Evolutionary conservation across 2,329 filamentous ascomycete genomes (phyloP), one percentile per base, ranked within the genome.

Genomic region (Exophiala bonariae): DNA sequence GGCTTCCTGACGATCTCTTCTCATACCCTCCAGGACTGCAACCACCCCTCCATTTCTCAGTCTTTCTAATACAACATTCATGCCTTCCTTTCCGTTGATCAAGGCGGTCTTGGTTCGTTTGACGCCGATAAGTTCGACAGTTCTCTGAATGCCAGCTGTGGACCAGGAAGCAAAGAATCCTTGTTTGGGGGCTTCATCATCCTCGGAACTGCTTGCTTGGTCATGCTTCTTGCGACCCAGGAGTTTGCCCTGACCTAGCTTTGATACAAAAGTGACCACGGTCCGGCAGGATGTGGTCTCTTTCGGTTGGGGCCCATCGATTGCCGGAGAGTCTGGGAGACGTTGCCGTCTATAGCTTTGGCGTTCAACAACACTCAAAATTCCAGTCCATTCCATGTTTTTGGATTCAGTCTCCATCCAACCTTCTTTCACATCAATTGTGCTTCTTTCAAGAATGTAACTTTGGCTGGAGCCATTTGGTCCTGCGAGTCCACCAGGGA

Each of bases 1-100:
- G 61, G 57, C 79, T 75, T 32, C 77, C 47, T 55, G 44, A 13
- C 55, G 73, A 60, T 87, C 83, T 58, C 74, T 71, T 41, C 81
- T 73, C 83, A 87, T 87, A 20, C 82, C 83, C 55, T 87, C 84
- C 22, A 88, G 68, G n/a, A 87, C 85, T 17, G 69, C 83, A 13
- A 86, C 81, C 14, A 88, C 70, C 1, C 85, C 85, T 31, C 84
- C 84, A 48, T 75, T 73, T 44, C 85, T 73, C 62, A 88, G 66
- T 28, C 82, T 70, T 60, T 82, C 79, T 6, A 85, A 69, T 17
- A 85, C 82, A 17, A 85, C 75, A 49, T 82, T 82, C 82, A 85
- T 85, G 43, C 82, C 82, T 59, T 84, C 75, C 52, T 79, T 80
- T 53, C 81, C 82, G 58, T 82, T 83, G 8, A 80, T 68, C 58